These are phyloP conservation scores for Phytopythium ostracodes DNA, from an alignment of 352 stramenopile species.

Conservation along the genomic window DNA sequence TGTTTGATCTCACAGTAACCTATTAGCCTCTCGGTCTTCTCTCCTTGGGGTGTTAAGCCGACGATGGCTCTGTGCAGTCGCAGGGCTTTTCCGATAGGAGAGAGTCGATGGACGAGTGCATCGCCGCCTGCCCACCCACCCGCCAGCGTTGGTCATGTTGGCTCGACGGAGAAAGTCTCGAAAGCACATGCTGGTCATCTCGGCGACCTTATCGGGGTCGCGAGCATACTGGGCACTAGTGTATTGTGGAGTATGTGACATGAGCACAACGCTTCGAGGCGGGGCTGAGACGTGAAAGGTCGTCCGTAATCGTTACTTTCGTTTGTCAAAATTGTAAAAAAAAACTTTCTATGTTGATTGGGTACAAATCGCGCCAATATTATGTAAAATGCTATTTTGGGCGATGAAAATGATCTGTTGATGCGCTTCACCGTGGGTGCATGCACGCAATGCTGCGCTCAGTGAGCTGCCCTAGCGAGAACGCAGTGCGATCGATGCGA, in stretches of 20 bases:
- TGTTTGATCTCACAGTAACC: too few relatives aligned
- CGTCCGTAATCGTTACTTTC: neutral
- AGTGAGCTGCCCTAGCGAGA: too few relatives aligned
- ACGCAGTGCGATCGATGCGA: too few relatives aligned
- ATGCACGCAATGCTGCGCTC: too few relatives aligned
- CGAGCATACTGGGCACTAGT: too few relatives aligned
- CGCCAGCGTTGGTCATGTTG: neutral
- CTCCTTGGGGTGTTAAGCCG: neutral
- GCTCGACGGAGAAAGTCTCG: neutral
- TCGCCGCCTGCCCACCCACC: neutral
- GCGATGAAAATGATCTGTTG: too few relatives aligned
- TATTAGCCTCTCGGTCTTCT: neutral
- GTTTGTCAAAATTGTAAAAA: neutral
- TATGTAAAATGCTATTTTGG: too few relatives aligned
- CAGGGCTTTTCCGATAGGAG: neutral
- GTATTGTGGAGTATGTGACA: too few relatives aligned
- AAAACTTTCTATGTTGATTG: neutral
- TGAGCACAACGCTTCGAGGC: too few relatives aligned
- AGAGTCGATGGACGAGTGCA: neutral
- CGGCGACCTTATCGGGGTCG: neutral
- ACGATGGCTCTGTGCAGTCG: neutral
- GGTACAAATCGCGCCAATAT: neutral
- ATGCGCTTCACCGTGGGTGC: too few relatives aligned
- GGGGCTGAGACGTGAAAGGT: neutral
- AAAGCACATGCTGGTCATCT: neutral